phyloP scores from a whole-genome alignment of 179 eudicot species.

The Dionaea muscipula region DNA sequence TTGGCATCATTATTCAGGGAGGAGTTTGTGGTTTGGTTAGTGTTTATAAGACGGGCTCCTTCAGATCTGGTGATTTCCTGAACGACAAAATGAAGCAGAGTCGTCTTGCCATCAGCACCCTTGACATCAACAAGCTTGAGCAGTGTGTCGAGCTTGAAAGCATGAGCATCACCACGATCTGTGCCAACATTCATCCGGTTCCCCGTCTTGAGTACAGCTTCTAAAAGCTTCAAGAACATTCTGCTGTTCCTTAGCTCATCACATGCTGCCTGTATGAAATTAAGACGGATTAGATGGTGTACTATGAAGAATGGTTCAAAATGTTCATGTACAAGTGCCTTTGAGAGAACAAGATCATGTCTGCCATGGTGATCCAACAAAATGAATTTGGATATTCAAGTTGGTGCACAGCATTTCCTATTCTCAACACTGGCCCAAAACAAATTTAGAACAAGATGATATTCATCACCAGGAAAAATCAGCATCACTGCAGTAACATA shows the following conservation, averaged over 20 bases:
- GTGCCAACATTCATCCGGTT: slow-evolving; percentile 97
- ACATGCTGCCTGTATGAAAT: slow-evolving; percentile 64
- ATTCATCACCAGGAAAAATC: no score
- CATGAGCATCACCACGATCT: slow-evolving; percentile 87
- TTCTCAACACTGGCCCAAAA: no score
- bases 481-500: no score
- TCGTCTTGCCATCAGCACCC: slow-evolving; percentile 92
- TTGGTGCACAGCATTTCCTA: no score
- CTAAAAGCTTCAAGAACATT: slow-evolving; percentile 86
- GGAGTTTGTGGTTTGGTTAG: slow-evolving; percentile 19
- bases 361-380: no score
- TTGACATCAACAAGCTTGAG: slow-evolving; percentile 85
- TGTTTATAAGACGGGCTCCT: slow-evolving; percentile 54
- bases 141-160: slow-evolving; percentile 93
- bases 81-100: slow-evolving; percentile 87
- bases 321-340: no score
- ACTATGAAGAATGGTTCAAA: no score
- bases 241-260: slow-evolving; percentile 83
- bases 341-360: no score
- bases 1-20: slow-evolving; percentile 44
- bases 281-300: neutral
- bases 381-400: no score
- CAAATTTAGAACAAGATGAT: no score
- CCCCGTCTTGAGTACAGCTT: slow-evolving; percentile 90
- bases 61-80: slow-evolving; percentile 75